Evolutionary conservation across 2,329 filamentous ascomycete species (phyloP).

Genomic region (Didymellaceae sp.): DNA sequence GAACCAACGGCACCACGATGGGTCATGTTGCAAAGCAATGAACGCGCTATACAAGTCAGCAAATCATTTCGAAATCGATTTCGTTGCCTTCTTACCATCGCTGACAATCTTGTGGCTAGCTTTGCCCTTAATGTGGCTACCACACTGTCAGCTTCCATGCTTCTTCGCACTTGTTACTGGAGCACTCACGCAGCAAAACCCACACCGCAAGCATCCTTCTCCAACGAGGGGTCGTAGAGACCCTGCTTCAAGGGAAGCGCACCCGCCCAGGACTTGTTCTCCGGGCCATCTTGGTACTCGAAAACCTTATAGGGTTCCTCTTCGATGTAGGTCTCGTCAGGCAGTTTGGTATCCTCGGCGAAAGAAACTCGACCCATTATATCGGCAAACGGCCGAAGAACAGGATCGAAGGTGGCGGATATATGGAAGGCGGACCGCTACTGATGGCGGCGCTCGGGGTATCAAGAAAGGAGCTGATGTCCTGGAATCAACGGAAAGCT

Average conservation of each 20-base stretch:
- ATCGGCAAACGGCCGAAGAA: conserved; percentile 59
- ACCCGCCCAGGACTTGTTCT: conserved; percentile 93
- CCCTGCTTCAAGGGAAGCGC: conserved; percentile 97
- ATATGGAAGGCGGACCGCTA: conserved; percentile 25
- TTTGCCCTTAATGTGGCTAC: conserved; percentile 94
- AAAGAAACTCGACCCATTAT: conserved; percentile 62
- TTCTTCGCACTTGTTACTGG: background rate
- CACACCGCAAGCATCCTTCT: conserved; percentile 99
- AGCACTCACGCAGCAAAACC: conserved; percentile 89
- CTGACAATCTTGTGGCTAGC: conserved; percentile 98
- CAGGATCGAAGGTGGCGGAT: conserved; percentile 31
- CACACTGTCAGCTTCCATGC: conserved; percentile 31
- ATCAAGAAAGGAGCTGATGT: conserved; percentile 34
- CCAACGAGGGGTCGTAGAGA: conserved; percentile 92
- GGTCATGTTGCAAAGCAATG: conserved; percentile 99
- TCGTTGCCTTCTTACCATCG: conserved; percentile 74
- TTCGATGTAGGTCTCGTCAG: conserved; percentile 57
- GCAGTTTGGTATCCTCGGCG: conserved; percentile 57
- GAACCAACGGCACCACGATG: conserved; percentile 98
- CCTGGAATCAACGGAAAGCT: conserved; percentile 28
- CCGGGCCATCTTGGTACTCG: conserved; percentile 78
- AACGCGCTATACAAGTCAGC: conserved; percentile 69
- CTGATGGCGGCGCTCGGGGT: conserved; percentile 33
- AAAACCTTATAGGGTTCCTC: conserved; percentile 71
- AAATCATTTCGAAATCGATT: background rate